phyloP scores from a whole-genome alignment of 257 asterid species.

The Salvia rosmarinus region DNA sequence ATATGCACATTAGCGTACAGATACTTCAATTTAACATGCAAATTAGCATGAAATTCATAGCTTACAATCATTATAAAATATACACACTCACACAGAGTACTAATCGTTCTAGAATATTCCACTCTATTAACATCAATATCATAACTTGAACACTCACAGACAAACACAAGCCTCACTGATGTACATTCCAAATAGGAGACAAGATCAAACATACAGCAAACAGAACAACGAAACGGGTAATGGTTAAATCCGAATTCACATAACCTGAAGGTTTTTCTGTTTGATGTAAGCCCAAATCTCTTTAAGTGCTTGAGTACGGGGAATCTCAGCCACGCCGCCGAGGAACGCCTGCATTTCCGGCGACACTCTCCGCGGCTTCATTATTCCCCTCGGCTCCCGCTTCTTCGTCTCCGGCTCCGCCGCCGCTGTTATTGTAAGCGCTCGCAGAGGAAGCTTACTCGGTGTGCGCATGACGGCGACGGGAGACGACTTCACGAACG shows the following conservation, averaged over 20 bases:
- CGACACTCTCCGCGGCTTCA: slow-evolving; percentile 82
- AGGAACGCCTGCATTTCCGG: slow-evolving; percentile 86
- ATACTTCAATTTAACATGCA: neutral
- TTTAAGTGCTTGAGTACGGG: slow-evolving; percentile 81
- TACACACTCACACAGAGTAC: neutral
- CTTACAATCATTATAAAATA: neutral
- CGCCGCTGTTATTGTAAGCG: slow-evolving; percentile 45
- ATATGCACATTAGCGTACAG: neutral
- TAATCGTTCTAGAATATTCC: neutral
- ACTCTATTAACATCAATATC: neutral
- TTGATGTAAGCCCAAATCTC: slow-evolving; percentile 87
- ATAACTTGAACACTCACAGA: neutral
- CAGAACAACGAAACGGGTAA: neutral
- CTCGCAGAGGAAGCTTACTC: slow-evolving; percentile 36
- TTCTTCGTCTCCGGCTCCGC: slow-evolving; percentile 69
- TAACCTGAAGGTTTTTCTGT: slow-evolving; percentile 74
- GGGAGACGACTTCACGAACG: slow-evolving; percentile 42
- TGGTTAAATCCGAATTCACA: neutral
- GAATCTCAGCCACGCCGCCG: slow-evolving; percentile 77
- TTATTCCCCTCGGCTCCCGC: slow-evolving; percentile 79
- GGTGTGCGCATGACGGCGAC: slow-evolving; percentile 33
- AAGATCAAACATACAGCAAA: neutral
- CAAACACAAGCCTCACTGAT: neutral
- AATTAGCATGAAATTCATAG: neutral
- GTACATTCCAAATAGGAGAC: neutral